These are phyloP conservation scores for Acaromyces ingoldii DNA, from an alignment of 1,284 basidiomycete genomes.

Conservation along the genomic window DNA sequence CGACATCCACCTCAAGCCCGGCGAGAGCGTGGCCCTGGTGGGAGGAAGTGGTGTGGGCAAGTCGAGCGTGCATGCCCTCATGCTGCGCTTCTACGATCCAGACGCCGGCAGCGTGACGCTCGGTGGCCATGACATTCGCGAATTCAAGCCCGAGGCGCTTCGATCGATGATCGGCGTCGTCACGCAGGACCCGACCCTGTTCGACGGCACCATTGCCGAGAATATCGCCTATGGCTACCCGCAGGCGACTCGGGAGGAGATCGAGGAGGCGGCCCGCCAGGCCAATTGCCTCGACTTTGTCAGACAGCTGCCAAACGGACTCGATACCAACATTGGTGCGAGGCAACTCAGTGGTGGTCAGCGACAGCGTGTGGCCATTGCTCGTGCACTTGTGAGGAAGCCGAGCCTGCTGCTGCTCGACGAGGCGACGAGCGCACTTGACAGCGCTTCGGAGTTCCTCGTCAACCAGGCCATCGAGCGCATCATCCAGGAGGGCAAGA, in stretches of 20 bases:
- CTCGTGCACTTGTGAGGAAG: constrained; percentile 55
- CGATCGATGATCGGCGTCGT: constrained; percentile 46
- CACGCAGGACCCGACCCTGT: constrained; percentile 45
- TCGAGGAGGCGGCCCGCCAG: constrained; percentile 77
- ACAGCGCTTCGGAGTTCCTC: constrained; percentile 53
- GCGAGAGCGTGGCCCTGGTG: constrained; percentile 50
- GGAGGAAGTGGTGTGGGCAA: constrained; percentile 58
- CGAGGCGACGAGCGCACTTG: constrained; percentile 52
- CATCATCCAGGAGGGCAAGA: constrained; percentile 54
- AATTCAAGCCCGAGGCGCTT: constrained; percentile 62
- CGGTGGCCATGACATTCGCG: constrained; percentile 82
- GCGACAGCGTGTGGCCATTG: constrained; percentile 56
- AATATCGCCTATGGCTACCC: constrained; percentile 85
- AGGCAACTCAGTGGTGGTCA: constrained; percentile 54
- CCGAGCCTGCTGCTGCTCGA: constrained; percentile 53
- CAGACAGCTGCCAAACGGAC: constrained; percentile 79
- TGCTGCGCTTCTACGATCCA: constrained; percentile 91
- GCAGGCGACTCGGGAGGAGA: constrained; percentile 69
- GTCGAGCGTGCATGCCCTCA: constrained; percentile 72
- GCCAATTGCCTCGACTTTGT: constrained; percentile 91
- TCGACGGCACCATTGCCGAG: constrained; percentile 78
- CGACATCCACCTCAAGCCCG: constrained; percentile 47
- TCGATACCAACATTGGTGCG: constrained; percentile 62
- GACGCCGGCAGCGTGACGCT: constrained; percentile 72
- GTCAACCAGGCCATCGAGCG: constrained; percentile 55